Evolutionary conservation across 208 protist species (phyloP).

Genomic region (Angomonas deanei): DNA sequence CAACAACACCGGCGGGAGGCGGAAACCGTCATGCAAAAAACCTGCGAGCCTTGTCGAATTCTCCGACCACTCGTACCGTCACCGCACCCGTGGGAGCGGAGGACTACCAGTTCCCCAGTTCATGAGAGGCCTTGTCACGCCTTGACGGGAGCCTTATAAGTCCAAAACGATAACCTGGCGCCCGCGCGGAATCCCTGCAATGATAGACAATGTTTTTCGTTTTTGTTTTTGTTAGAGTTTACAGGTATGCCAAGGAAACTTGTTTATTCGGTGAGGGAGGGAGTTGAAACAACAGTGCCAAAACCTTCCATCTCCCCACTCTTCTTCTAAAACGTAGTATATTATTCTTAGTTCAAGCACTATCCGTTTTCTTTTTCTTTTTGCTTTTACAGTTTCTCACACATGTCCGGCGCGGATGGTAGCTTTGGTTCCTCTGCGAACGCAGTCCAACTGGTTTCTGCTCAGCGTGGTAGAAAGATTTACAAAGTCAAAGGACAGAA

Average conservation of each 20-base stretch:
- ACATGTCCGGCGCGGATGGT: slow-evolving; percentile 11
- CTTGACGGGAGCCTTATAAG: not conserved
- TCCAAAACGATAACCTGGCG: not conserved
- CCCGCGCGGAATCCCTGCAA: not conserved
- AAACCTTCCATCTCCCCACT: too few species aligned
- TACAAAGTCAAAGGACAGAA: slow-evolving; percentile 78
- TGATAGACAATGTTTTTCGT: not conserved
- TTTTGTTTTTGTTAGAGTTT: not conserved
- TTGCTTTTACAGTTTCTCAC: not conserved
- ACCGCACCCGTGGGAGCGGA: not conserved
- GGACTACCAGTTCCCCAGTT: too few species aligned
- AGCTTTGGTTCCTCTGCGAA: slow-evolving; percentile 36
- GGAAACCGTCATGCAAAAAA: slow-evolving; percentile 26
- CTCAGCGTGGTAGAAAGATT: slow-evolving; percentile 75
- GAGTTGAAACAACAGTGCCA: too few species aligned
- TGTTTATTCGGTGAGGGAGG: too few species aligned
- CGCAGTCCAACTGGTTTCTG: slow-evolving; percentile 63
- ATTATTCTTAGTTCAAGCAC: slow-evolving; percentile 1
- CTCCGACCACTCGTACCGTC: not conserved
- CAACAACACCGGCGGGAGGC: slow-evolving; percentile 39
- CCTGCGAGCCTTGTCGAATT: slow-evolving; percentile 9
- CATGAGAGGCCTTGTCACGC: not conserved
- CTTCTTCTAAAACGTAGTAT: too few species aligned
- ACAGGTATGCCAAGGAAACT: too few species aligned
- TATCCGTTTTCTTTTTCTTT: not conserved